phyloP scores from a whole-genome alignment of 371 early-diverging fungal species.

The Syncephalastrum racemosum region DNA sequence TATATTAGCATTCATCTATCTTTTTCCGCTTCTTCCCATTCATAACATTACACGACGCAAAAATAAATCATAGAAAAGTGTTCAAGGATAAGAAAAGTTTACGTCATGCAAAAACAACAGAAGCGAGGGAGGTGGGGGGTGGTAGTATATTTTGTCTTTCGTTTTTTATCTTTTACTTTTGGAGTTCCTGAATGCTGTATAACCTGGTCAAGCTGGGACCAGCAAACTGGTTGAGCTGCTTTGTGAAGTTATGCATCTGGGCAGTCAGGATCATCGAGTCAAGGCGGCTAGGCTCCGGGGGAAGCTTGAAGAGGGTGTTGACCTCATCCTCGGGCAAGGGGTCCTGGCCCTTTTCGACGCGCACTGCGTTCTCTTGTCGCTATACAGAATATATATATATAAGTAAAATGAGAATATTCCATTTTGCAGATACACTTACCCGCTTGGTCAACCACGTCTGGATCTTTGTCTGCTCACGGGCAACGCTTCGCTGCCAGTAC shows the following conservation, averaged over 20 bases:
- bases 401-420: slow-evolving; percentile 1
- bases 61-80: too few relatives aligned
- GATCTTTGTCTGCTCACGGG: slow-evolving; percentile 81
- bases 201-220: slow-evolving; percentile 87
- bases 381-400: slow-evolving; percentile 30
- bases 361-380: slow-evolving; percentile 79
- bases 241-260: slow-evolving; percentile 89
- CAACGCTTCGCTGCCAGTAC: slow-evolving; percentile 90
- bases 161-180: slow-evolving; percentile 58
- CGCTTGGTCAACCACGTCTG: slow-evolving; percentile 61
- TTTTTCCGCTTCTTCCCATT: too few relatives aligned
- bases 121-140: too few relatives aligned
- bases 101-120: too few relatives aligned
- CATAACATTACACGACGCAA: too few relatives aligned
- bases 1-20: too few relatives aligned
- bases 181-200: slow-evolving; percentile 78
- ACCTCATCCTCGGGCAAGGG: slow-evolving; percentile 85
- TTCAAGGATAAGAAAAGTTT: too few relatives aligned
- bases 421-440: slow-evolving; percentile 34
- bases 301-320: slow-evolving; percentile 64
- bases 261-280: slow-evolving; percentile 85
- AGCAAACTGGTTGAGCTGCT: slow-evolving; percentile 88
- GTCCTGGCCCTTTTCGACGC: slow-evolving; percentile 69
- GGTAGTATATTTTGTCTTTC: too few relatives aligned
- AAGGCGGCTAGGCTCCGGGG: slow-evolving; percentile 88